These are phyloP conservation scores for Colletotrichum sp. DNA, from an alignment of 2,329 filamentous ascomycete genomes.

Conservation along the genomic window DNA sequence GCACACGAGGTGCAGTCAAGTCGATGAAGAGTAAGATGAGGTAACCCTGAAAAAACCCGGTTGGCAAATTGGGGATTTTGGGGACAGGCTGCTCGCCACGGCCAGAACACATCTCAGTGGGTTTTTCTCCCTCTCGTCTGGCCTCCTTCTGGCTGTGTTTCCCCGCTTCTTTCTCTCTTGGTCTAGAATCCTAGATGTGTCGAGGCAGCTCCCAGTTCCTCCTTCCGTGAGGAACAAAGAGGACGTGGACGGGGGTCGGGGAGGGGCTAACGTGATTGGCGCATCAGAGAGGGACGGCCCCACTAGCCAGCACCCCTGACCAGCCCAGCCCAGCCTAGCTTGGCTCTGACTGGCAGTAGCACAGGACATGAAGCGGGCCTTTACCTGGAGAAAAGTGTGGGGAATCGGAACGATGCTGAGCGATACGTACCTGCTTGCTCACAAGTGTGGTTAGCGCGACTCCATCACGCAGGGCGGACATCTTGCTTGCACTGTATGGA, in stretches of 20 bases:
- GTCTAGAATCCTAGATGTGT: neutral
- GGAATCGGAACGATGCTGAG: neutral
- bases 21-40: neutral
- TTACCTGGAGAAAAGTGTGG: conserved; percentile 20
- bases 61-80: neutral
- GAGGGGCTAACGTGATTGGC: conserved; percentile 1
- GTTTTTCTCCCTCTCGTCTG: neutral
- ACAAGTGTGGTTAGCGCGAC: neutral
- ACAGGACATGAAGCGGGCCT: neutral
- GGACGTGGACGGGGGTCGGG: neutral
- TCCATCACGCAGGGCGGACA: neutral
- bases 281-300: neutral
- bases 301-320: neutral
- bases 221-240: neutral
- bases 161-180: neutral
- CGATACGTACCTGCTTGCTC: neutral
- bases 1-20: neutral
- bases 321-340: neutral
- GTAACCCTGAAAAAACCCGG: neutral
- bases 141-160: neutral
- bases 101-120: neutral
- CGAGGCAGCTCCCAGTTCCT: neutral
- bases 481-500: conserved; percentile 4
- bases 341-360: conserved; percentile 5
- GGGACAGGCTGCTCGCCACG: neutral